phyloP scores from a whole-genome alignment of 1,284 basidiomycete genomes.

The Ustilago nuda region DNA sequence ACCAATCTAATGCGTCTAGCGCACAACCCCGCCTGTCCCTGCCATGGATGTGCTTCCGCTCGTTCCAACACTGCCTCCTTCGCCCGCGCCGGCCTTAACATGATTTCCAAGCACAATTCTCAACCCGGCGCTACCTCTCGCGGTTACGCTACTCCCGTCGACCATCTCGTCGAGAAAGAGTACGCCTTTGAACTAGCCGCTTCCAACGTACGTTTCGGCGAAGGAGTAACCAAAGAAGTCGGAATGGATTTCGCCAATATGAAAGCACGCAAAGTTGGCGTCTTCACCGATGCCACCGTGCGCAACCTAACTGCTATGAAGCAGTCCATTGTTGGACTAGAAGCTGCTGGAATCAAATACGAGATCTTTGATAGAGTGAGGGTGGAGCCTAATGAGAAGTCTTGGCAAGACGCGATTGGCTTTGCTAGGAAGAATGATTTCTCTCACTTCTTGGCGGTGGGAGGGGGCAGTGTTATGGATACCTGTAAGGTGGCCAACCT shows the following conservation, averaged over 20 bases:
- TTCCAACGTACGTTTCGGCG: constrained; percentile 76
- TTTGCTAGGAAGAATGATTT: constrained; percentile 88
- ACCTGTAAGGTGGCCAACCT: constrained; percentile 90
- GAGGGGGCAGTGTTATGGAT: constrained; percentile 95
- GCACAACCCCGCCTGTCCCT: constrained; percentile 59
- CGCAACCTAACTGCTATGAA: constrained; percentile 85
- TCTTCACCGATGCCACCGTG: constrained; percentile 91
- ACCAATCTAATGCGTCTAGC: constrained; percentile 62
- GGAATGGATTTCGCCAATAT: constrained; percentile 85
- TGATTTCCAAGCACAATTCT: constrained; percentile 56
- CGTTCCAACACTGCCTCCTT: constrained; percentile 33
- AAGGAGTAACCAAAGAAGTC: constrained; percentile 75
- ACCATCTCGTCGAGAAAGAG: constrained; percentile 79
- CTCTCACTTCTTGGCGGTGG: constrained; percentile 81
- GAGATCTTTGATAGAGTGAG: constrained; percentile 86
- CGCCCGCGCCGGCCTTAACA: constrained; percentile 54
- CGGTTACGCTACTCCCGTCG: constrained; percentile 81
- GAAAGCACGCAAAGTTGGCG: constrained; percentile 77
- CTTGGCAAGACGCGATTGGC: constrained; percentile 78
- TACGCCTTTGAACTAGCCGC: constrained; percentile 98
- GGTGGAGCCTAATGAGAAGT: constrained; percentile 89
- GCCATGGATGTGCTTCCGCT: constrained; percentile 57
- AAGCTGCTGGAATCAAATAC: constrained; percentile 80
- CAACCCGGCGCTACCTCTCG: constrained; percentile 48
- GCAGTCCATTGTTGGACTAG: constrained; percentile 81